A percentile compares a stretch with the other conserved stretches of the same genome.
phyloP scores from a whole-genome alignment of 345 rosid genomes.

The Lumnitzera littorea region DNA sequence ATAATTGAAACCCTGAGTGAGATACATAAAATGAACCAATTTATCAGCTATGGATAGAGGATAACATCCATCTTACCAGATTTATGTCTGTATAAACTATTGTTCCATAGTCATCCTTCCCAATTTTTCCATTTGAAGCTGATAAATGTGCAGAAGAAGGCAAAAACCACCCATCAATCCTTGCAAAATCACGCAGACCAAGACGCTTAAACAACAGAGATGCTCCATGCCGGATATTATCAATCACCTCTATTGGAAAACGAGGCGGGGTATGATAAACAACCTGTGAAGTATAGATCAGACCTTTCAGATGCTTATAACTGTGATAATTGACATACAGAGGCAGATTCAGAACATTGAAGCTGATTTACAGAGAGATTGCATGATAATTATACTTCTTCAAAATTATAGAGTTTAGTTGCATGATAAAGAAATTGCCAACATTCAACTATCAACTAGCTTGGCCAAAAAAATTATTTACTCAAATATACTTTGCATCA shows the following conservation, averaged over 20 bases:
- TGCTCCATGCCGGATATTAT: slow-evolving; percentile 75
- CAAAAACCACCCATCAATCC: slow-evolving; percentile 96
- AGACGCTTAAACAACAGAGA: slow-evolving; percentile 62
- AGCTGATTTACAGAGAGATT: not conserved
- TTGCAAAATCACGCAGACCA: slow-evolving; percentile 84
- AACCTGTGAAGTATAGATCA: slow-evolving; percentile 43
- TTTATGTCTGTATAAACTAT: slow-evolving; percentile 79
- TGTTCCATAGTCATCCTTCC: slow-evolving; percentile 35
- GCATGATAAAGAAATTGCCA: too few species aligned
- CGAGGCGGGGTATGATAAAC: slow-evolving; percentile 96
- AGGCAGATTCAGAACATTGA: not conserved
- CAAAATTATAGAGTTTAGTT: slow-evolving; percentile 6
- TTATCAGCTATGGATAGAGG: slow-evolving; percentile 3
- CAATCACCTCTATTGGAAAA: slow-evolving; percentile 65
- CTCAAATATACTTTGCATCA: too few species aligned
- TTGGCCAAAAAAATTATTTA: too few species aligned
- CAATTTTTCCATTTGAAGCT: slow-evolving; percentile 35
- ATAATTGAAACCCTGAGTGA: slow-evolving; percentile 14
- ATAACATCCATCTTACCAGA: slow-evolving; percentile 44
- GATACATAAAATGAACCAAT: slow-evolving; percentile 2
- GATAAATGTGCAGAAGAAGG: slow-evolving; percentile 39
- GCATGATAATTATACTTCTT: not conserved
- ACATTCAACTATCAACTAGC: too few species aligned
- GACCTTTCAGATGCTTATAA: slow-evolving; percentile 6
- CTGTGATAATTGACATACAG: not conserved